These are phyloP conservation scores for Trifolium dubium DNA, from an alignment of 306 rosid genomes.

Conservation along the genomic window DNA sequence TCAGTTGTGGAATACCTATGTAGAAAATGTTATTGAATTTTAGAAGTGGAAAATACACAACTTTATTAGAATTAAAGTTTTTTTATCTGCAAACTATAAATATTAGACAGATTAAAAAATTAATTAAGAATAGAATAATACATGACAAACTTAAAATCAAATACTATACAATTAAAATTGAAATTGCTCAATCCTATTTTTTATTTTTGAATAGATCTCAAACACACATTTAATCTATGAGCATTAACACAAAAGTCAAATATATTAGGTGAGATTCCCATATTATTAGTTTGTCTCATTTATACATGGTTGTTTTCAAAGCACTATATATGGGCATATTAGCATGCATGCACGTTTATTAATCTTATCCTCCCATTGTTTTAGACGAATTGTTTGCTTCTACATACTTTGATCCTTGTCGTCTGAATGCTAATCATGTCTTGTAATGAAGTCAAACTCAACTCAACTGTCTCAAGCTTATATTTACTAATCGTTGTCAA, in stretches of 20 bases:
- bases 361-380: constrained; percentile 30
- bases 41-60: background rate
- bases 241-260: constrained; percentile 35
- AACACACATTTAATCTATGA: background rate
- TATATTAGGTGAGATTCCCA: constrained; percentile 37
- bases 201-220: no score
- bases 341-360: constrained; percentile 35
- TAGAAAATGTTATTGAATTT: background rate
- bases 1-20: background rate
- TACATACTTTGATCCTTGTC: constrained; percentile 40
- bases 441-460: constrained; percentile 23
- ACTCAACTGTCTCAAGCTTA: background rate
- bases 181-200: no score
- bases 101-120: no score
- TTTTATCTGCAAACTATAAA: no score
- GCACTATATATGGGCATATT: constrained; percentile 1
- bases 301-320: constrained; percentile 28
- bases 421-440: constrained; percentile 10
- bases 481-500: background rate
- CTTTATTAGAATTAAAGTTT: background rate
- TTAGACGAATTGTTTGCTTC: constrained; percentile 23
- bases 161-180: no score
- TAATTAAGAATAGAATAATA: no score
- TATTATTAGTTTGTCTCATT: constrained; percentile 9
- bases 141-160: no score